phyloP scores from a whole-genome alignment of 2,329 filamentous ascomycete genomes.

The Ceratocystis destructans region DNA sequence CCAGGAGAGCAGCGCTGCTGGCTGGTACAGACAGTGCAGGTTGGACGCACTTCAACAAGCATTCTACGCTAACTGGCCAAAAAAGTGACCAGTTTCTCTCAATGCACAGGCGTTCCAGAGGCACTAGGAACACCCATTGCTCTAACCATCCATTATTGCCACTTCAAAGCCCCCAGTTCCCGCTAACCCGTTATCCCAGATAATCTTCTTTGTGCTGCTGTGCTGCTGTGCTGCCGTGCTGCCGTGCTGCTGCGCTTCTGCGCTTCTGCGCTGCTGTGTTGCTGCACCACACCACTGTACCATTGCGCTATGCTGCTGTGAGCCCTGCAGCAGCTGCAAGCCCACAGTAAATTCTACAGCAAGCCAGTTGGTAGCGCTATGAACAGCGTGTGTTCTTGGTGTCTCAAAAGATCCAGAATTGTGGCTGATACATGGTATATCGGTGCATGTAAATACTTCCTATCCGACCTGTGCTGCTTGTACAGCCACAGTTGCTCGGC shows the following conservation, averaged over 20 bases:
- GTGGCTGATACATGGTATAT: slow-evolving; percentile 6
- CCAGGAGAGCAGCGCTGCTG: neutral
- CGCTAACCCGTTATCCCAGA: neutral
- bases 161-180: neutral
- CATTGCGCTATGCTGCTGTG: too few relatives aligned
- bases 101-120: neutral
- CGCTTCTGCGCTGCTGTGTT: too few relatives aligned
- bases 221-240: neutral
- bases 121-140: neutral
- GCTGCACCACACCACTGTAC: too few relatives aligned
- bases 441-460: neutral
- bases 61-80: too few relatives aligned
- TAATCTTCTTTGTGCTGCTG: neutral
- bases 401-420: slow-evolving; percentile 7
- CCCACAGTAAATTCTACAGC: neutral
- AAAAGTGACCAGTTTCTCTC: neutral
- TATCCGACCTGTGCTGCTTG: neutral
- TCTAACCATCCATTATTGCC: neutral
- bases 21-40: neutral
- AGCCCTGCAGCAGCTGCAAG: neutral
- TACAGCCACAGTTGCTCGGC: slow-evolving; percentile 5
- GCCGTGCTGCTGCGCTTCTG: too few relatives aligned
- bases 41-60: neutral
- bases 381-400: slow-evolving; percentile 9
- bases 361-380: neutral